These are phyloP conservation scores for Mallotus nudiflorus DNA, from an alignment of 345 rosid species.

Conservation along the genomic window DNA sequence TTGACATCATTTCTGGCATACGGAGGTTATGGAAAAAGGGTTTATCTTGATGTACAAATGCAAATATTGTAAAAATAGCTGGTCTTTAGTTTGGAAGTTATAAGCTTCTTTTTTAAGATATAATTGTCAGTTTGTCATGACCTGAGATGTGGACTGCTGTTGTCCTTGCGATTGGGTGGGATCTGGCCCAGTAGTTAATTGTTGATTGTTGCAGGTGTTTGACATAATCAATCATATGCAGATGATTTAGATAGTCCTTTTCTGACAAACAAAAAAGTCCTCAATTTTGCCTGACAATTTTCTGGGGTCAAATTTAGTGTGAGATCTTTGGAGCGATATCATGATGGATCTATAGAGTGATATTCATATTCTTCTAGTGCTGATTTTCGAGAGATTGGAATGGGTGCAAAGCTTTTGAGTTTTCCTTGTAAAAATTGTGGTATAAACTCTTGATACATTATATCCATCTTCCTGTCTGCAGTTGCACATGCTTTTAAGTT, in stretches of 20 bases:
- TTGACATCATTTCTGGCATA: background rate
- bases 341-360: no score
- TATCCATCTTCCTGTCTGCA: background rate
- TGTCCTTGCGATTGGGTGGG: background rate
- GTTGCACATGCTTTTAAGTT: conserved; percentile 8
- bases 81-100: background rate
- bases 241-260: background rate
- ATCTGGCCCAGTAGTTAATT: background rate
- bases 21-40: background rate
- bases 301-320: background rate
- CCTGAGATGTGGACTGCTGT: background rate
- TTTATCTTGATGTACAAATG: background rate
- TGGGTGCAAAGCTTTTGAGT: no score
- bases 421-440: background rate
- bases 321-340: background rate
- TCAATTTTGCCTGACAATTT: background rate
- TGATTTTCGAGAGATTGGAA: no score
- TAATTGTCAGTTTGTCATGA: background rate
- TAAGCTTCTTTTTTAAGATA: background rate
- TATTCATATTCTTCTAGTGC: background rate
- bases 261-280: background rate
- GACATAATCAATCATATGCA: background rate
- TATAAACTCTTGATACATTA: background rate
- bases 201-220: background rate
- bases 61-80: background rate